Conservation (phyloP, 371 early-diverging fungal species). For the Zancudomyces culisetae region DNA sequence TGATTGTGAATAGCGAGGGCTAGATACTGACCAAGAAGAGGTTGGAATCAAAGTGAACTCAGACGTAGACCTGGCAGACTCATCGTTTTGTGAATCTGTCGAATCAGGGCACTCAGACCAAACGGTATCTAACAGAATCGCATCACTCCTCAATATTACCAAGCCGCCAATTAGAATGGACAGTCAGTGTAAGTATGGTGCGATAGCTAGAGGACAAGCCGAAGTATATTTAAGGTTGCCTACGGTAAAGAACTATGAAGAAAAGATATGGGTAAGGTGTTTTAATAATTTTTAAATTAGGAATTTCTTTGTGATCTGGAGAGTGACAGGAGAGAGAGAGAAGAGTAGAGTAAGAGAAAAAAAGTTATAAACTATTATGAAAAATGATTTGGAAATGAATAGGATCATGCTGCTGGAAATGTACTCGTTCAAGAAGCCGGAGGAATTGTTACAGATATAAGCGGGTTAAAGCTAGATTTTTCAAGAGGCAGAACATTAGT, state of each 20-base stretch:
- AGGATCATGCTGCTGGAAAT: slow-evolving; percentile 89
- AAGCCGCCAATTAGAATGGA: slow-evolving; percentile 72
- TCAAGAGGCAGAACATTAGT: slow-evolving; percentile 62
- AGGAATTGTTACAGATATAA: slow-evolving; percentile 67
- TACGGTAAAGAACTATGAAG: slow-evolving; percentile 53
- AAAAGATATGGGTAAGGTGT: slow-evolving; percentile 82
- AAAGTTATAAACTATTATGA: no score
- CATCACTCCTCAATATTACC: slow-evolving; percentile 47
- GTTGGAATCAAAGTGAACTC: slow-evolving; percentile 38
- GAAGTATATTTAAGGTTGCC: slow-evolving; percentile 82
- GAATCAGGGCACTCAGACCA: slow-evolving; percentile 86
- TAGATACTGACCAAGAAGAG: slow-evolving; percentile 26
- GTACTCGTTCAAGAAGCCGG: slow-evolving; percentile 88
- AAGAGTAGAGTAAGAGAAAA: no score
- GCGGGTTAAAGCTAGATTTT: slow-evolving; percentile 75
- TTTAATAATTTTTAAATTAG: no score
- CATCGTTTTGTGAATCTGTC: slow-evolving; percentile 85
- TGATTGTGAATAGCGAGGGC: slow-evolving; percentile 6
- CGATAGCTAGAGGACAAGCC: slow-evolving; percentile 72
- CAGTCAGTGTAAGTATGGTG: slow-evolving; percentile 84
- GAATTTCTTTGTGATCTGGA: neutral
- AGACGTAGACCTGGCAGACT: slow-evolving; percentile 30
- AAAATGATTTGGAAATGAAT: no score
- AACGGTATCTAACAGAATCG: slow-evolving; percentile 55
- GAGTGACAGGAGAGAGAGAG: no score